Evolutionary conservation across 148 eudicot species (phyloP).

Genomic region (Cornus suecica): DNA sequence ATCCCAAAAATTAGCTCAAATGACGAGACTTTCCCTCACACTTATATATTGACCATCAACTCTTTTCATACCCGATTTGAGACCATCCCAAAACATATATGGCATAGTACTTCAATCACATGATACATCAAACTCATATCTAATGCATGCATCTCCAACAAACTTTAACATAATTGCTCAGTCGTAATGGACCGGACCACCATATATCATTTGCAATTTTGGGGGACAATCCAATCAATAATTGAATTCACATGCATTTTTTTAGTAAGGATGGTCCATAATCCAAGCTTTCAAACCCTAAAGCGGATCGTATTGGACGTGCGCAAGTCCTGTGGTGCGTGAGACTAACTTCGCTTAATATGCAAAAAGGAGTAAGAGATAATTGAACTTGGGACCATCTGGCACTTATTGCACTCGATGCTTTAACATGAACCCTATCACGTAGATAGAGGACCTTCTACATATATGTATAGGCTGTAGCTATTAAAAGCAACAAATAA

Average conservation of each 20-base stretch:
- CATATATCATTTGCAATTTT: too few species aligned
- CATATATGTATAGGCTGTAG: not conserved
- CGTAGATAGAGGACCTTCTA: not conserved
- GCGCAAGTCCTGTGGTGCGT: not conserved
- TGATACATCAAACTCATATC: too few species aligned
- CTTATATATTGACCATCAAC: too few species aligned
- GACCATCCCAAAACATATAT: too few species aligned
- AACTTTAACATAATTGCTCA: too few species aligned
- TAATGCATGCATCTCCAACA: too few species aligned
- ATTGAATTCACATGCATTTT: not conserved
- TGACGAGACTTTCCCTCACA: too few species aligned
- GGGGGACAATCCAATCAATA: not conserved
- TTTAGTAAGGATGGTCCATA: not conserved
- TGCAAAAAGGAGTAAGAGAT: not conserved
- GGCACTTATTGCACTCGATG: conserved; percentile 8
- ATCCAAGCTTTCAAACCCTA: conserved; percentile 6
- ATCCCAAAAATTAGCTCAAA: too few species aligned
- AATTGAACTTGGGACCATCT: conserved; percentile 4
- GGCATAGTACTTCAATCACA: too few species aligned
- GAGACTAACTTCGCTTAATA: not conserved
- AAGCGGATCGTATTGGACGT: not conserved
- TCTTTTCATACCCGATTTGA: too few species aligned
- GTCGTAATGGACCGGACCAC: not conserved
- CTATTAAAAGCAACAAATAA: not conserved
- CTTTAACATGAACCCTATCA: not conserved